Evolutionary conservation across 1,284 basidiomycete genomes (phyloP), one percentile per base, ranked within the genome.

Genomic region (Boletus semigastroideus): DNA sequence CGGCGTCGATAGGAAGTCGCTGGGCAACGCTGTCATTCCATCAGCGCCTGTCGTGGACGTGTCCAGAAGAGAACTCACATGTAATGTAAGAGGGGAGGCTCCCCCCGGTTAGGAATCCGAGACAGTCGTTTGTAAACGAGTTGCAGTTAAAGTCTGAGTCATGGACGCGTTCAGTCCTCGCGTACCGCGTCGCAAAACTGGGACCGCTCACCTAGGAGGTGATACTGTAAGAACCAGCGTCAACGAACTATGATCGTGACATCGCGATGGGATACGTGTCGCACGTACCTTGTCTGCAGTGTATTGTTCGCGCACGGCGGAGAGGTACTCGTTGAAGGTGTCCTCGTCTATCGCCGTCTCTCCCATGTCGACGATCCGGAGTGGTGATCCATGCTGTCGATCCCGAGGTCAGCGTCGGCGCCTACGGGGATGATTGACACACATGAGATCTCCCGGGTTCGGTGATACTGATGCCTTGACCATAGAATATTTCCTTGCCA

Each of bases 131-230:
- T 0, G 92, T 93, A 61, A 97, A 97, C 2, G 90, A 88, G 67
- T 95, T 95, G 69, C 92, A 95, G 59, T 92, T 92, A 58, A 91
- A 91, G 43, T 92, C 89, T 90, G n/a, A n/a, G n/a, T n/a, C 16
- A 34, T 19, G 33, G 31, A 6, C 25, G 12, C 20, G 14, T 28
- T 55, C 19, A 38, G 22, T 28, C 37, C 19, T 36, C 45, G 17
- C 30, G 10, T 9, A 5, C 20, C 30, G 19, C 7, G 14, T 34
- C 31, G 5, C 13, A 31, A 16, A 25, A 12, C 22, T 27, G 14
- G 22, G 11, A 33, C 33, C 22, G 50, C 69, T 49, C 63, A 86
- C 88, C 89, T 75, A 95, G 74, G n/a, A 96, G 75, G 69, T 96
- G 92, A 68, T 97, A 97, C 84, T 92, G 56, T 42, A 17, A 28